These are phyloP conservation scores for Coemansia aciculifera DNA, from an alignment of 192 early-diverging fungal genomes.

Conservation along the genomic window DNA sequence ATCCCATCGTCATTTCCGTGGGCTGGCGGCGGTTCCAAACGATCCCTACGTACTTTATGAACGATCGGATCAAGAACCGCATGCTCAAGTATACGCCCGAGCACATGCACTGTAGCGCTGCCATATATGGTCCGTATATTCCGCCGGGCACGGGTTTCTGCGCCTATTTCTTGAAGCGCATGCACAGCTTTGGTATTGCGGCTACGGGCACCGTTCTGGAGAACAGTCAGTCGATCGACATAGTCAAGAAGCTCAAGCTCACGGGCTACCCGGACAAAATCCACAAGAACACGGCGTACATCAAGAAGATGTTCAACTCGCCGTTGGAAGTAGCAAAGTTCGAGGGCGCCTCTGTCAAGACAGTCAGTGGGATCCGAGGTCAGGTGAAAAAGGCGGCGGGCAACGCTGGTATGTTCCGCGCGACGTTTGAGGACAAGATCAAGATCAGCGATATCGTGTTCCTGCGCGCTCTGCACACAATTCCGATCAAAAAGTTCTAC, in stretches of 20 bases:
- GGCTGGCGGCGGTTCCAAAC: slow-evolving; percentile 99
- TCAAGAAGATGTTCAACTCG: slow-evolving; percentile 98
- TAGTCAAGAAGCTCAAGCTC: slow-evolving; percentile 99
- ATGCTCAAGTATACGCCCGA: slow-evolving; percentile 99
- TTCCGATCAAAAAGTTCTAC: slow-evolving; percentile 94
- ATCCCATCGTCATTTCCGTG: slow-evolving; percentile 95
- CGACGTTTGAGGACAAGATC: slow-evolving; percentile 98
- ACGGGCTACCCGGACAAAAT: slow-evolving; percentile 94
- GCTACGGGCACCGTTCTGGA: slow-evolving; percentile 95
- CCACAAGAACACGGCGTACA: slow-evolving; percentile 95
- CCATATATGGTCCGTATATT: slow-evolving; percentile 92
- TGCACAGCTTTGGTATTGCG: slow-evolving; percentile 93
- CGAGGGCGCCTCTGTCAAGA: slow-evolving; percentile 93
- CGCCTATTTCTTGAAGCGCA: slow-evolving; percentile 59
- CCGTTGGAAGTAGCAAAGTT: slow-evolving; percentile 97
- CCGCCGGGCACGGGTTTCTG: slow-evolving; percentile 98
- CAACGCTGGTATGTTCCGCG: slow-evolving; percentile 91
- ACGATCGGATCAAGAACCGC: slow-evolving; percentile 89
- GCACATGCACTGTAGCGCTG: slow-evolving; percentile 99
- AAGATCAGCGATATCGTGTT: slow-evolving; percentile 98
- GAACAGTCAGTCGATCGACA: slow-evolving; percentile 86
- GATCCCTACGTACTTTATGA: slow-evolving; percentile 89
- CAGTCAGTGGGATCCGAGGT: slow-evolving; percentile 95
- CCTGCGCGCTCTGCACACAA: slow-evolving; percentile 93
- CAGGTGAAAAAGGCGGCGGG: slow-evolving; percentile 93